Percentiles rank a stretch among this genome's conserved stretches.
Evolutionary conservation across 148 eudicot genomes (phyloP).

Genomic region (Limonium bicolor): DNA sequence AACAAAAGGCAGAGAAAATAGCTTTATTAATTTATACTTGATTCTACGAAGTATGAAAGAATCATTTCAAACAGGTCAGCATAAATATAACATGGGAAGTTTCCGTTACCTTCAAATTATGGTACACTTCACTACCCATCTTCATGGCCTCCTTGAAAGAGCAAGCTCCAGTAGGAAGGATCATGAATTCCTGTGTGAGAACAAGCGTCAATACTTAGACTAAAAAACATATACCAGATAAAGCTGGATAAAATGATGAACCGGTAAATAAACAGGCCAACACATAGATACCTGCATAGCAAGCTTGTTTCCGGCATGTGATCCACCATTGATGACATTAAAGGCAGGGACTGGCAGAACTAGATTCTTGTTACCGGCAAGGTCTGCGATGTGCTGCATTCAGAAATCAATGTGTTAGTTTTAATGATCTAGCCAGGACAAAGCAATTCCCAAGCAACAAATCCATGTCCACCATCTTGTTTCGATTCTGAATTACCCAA

Average conservation of each 20-base stretch:
- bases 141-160: conserved; percentile 91
- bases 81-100: too few relatives aligned
- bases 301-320: conserved; percentile 98
- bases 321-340: conserved; percentile 97
- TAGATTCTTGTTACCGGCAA: conserved; percentile 87
- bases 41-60: too few relatives aligned
- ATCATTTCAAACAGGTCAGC: too few relatives aligned
- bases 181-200: conserved; percentile 72
- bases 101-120: conserved; percentile 82
- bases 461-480: neutral
- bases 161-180: conserved; percentile 81
- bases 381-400: conserved; percentile 69
- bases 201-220: neutral
- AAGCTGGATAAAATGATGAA: neutral
- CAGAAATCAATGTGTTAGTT: neutral
- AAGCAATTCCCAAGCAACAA: neutral
- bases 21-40: too few relatives aligned
- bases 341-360: conserved; percentile 95
- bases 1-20: too few relatives aligned
- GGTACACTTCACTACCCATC: conserved; percentile 97
- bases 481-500: too few relatives aligned
- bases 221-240: neutral
- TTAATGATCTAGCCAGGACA: neutral
- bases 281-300: conserved; percentile 52
- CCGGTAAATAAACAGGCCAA: neutral